These are phyloP conservation scores for Epicoccum sorghinum DNA, from an alignment of 2,329 filamentous ascomycete species.

Conservation along the genomic window DNA sequence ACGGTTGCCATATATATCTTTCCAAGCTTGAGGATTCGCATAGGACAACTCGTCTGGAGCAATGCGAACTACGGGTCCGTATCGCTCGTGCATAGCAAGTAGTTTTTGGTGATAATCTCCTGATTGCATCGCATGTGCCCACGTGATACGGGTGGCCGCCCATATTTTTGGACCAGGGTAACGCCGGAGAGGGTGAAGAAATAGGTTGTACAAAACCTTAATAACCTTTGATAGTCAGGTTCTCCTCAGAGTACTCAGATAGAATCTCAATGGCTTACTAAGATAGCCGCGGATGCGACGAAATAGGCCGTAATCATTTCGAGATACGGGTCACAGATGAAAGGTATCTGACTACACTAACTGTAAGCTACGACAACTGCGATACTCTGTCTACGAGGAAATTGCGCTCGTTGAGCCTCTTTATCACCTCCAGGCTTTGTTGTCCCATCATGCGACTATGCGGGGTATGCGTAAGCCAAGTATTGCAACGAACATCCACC, in stretches of 20 bases:
- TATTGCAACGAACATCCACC: too few species aligned
- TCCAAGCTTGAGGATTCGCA: slow-evolving; percentile 27
- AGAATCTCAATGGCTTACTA: not conserved
- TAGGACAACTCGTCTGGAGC: slow-evolving; percentile 37
- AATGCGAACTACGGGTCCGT: slow-evolving; percentile 34
- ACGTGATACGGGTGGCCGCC: slow-evolving; percentile 33
- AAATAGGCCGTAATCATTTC: too few species aligned
- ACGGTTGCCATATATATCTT: slow-evolving; percentile 33
- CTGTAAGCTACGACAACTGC: too few species aligned
- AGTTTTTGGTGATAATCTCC: slow-evolving; percentile 32
- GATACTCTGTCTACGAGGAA: too few species aligned
- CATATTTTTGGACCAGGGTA: slow-evolving; percentile 37
- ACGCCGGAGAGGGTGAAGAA: slow-evolving; percentile 29
- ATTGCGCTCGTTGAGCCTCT: not conserved
- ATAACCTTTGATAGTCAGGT: slow-evolving; percentile 5
- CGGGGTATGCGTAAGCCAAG: slow-evolving; percentile 4
- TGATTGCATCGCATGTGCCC: slow-evolving; percentile 29
- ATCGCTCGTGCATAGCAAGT: slow-evolving; percentile 29
- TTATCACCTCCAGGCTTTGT: slow-evolving; percentile 2
- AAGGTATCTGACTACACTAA: too few species aligned
- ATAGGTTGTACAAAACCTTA: slow-evolving; percentile 27
- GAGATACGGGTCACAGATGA: too few species aligned
- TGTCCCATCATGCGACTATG: slow-evolving; percentile 2
- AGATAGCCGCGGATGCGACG: not conserved
- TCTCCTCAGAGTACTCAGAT: not conserved